Evolutionary conservation across 768 basidiomycete species (phyloP), one percentile per base, ranked within the genome.

Genomic region (Mycena rebaudengoi): DNA sequence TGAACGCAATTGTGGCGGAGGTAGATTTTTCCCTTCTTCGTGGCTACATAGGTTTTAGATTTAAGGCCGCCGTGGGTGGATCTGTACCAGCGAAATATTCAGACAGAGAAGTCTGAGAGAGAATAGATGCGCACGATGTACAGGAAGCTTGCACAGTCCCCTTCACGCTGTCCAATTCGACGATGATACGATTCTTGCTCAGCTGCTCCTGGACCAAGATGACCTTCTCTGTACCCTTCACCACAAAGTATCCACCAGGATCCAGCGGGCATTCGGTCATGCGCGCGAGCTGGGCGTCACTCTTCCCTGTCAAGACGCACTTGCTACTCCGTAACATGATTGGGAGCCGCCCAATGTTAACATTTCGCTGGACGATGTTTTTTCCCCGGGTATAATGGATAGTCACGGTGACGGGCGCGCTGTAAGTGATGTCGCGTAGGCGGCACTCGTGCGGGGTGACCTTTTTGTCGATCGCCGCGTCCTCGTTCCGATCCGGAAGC

Each of bases 171-270:
- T 99, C 98, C 7, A 91, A 92, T 81, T 99, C 98, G 64, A 99
- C 98, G 68, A 99, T 98, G 73, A 99, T 99, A 40, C 98, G 88
- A 76, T 99, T 99, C 84, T 99, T 99, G 84, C 94, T 96, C 72
- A 99, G 79, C 79, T 99, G 98, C 75, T 99, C 98, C 76, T 99
- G 98, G 7, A 99, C 97, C 65, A 99, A 83, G 69, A 99, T 99
- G 70, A 99, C 98, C 79, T 99, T 99, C 79, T 99, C 97, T 41
- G 97, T 99, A 35, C 97, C 97, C 78, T 96, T 98, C 52, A 99
- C 98, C 61, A 99, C 91, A 76, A 99, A 99, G 75, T 99, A 99
- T 4, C 98, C 98, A n/a, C 98, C 98, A 12, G 98, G 97, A 79
- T 99, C 98, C 61, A 99, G 83, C 4, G 98, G 98, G 76, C 98